phyloP scores from a whole-genome alignment of 495 filamentous ascomycete genomes.

The Trichoderma parareesei region DNA sequence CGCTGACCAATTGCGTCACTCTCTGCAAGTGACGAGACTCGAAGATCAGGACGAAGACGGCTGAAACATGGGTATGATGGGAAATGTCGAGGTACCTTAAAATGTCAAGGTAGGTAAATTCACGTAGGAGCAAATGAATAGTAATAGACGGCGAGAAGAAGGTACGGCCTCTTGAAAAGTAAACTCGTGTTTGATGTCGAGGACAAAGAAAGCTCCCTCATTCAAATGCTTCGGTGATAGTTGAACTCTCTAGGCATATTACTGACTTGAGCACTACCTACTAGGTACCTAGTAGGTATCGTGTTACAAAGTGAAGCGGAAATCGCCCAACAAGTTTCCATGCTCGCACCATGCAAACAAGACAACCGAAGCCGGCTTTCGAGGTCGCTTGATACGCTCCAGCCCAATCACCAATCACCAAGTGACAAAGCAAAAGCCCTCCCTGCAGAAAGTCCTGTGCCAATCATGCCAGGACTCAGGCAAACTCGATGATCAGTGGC shows the following conservation, averaged over 20 bases:
- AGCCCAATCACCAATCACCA: neutral
- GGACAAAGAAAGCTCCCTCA: neutral
- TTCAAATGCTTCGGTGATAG: neutral
- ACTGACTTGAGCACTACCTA: neutral
- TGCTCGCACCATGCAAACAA: neutral
- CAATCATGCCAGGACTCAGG: neutral
- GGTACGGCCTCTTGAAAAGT: no score
- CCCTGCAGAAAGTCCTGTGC: neutral
- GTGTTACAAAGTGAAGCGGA: neutral
- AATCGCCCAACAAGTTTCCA: neutral
- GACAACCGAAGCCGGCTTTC: neutral
- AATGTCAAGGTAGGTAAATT: no score
- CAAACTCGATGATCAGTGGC: neutral
- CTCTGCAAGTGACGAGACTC: neutral
- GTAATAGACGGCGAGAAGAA: no score
- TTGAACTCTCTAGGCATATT: neutral
- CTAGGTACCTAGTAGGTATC: no score
- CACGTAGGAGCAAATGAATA: no score
- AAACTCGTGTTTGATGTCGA: neutral
- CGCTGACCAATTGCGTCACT: slow-evolving; percentile 7
- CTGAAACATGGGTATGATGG: neutral
- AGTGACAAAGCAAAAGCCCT: no score
- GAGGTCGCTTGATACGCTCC: neutral
- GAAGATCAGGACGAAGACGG: neutral
- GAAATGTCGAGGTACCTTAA: neutral